These are phyloP conservation scores for Ampelocalamus luodianensis DNA, from an alignment of 176 grass and related monocot genomes.

Conservation along the genomic window DNA sequence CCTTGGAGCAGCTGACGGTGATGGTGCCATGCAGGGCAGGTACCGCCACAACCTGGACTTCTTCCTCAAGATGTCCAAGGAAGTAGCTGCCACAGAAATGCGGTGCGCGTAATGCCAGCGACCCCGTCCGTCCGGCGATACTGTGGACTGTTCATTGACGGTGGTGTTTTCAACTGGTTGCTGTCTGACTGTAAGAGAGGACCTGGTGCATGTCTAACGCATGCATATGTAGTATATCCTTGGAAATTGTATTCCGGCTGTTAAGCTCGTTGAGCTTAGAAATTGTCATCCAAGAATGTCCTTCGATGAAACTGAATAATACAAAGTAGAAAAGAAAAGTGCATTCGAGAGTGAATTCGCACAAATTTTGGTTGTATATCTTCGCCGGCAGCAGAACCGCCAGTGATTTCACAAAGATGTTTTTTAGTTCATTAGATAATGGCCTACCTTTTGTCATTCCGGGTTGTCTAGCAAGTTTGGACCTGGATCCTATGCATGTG, in stretches of 20 bases:
- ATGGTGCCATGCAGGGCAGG: neutral
- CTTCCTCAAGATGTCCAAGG: conserved; percentile 59
- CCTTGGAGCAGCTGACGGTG: neutral
- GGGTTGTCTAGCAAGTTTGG: too few species aligned
- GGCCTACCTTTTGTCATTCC: too few species aligned
- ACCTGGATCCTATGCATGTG: too few species aligned
- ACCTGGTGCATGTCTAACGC: conserved; percentile 20
- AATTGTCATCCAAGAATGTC: neutral
- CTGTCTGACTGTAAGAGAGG: neutral
- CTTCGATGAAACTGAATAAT: neutral
- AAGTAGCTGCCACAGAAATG: conserved; percentile 24
- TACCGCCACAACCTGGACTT: conserved; percentile 55
- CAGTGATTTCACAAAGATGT: neutral
- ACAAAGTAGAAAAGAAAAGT: too few species aligned
- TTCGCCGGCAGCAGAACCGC: neutral
- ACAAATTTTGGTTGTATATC: neutral
- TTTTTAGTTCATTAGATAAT: too few species aligned
- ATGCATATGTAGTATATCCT: conserved; percentile 6
- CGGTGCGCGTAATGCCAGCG: conserved; percentile 1
- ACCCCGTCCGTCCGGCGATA: neutral
- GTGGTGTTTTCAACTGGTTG: neutral
- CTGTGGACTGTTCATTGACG: neutral
- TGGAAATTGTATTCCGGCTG: conserved; percentile 1
- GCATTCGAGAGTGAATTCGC: neutral
- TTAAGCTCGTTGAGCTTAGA: neutral